Evolutionary conservation across 306 rosid species (phyloP).

Genomic region (Vicia sativa): DNA sequence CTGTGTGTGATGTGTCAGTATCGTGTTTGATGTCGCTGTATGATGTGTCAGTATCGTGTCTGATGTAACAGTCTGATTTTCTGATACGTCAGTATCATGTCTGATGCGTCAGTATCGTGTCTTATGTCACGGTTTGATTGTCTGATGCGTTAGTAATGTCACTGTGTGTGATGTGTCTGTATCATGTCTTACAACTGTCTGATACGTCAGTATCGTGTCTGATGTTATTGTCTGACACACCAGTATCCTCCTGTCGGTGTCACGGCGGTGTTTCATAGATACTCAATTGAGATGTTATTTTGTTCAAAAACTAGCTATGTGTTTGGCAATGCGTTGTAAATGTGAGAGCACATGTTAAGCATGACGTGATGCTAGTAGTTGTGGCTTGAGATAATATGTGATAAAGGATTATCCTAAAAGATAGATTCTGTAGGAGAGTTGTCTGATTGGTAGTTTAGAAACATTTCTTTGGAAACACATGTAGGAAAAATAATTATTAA

Average conservation of each 20-base stretch:
- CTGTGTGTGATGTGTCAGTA: too few species aligned
- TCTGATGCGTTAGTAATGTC: too few species aligned
- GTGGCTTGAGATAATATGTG: not conserved
- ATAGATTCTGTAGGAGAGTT: not conserved
- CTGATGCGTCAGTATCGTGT: too few species aligned
- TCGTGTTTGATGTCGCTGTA: not conserved
- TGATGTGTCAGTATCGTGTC: not conserved
- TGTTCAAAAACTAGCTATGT: not conserved
- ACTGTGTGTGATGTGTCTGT: not conserved
- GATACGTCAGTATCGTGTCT: too few species aligned
- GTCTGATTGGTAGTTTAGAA: not conserved
- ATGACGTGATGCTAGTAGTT: too few species aligned
- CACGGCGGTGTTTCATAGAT: not conserved
- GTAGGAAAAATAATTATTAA: not conserved
- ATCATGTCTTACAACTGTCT: not conserved
- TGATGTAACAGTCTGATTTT: not conserved
- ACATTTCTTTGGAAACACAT: not conserved
- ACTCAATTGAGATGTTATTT: not conserved
- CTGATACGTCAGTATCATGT: too few species aligned
- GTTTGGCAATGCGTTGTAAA: too few species aligned
- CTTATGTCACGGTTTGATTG: not conserved
- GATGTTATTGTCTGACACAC: not conserved
- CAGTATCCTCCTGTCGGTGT: not conserved
- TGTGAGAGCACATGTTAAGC: too few species aligned
- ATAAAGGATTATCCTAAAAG: not conserved